Percentiles rank a stretch among this genome's conserved stretches.
Evolutionary conservation across 371 early-diverging fungal species (phyloP).

Genomic region (Lichtheimia hyalospora): DNA sequence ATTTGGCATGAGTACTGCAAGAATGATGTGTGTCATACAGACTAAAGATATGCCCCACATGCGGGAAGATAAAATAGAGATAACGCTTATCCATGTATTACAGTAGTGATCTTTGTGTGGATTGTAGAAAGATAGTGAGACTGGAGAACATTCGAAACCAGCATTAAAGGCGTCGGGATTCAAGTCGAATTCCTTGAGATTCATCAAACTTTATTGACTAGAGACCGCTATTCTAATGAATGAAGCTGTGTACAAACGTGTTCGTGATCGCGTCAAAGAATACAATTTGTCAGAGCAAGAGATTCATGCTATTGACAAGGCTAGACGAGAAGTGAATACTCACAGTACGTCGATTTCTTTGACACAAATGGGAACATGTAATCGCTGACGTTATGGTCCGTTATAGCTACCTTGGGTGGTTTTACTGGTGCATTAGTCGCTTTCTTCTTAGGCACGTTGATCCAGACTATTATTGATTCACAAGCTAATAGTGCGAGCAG

Average conservation of each 20-base stretch:
- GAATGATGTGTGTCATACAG: too few species aligned
- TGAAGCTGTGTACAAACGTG: slow-evolving; percentile 33
- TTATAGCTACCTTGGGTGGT: slow-evolving; percentile 38
- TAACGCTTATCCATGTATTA: too few species aligned
- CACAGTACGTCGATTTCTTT: slow-evolving; percentile 29
- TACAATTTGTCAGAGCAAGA: slow-evolving; percentile 44
- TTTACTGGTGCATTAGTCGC: slow-evolving; percentile 34
- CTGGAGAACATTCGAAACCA: too few species aligned
- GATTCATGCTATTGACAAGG: slow-evolving; percentile 39
- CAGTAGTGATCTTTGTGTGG: too few species aligned
- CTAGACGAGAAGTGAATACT: slow-evolving; percentile 33
- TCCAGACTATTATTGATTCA: background rate
- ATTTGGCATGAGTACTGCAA: too few species aligned
- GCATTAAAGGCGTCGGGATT: too few species aligned
- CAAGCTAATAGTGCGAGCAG: slow-evolving; percentile 8
- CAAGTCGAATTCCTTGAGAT: too few species aligned
- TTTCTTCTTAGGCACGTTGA: slow-evolving; percentile 25
- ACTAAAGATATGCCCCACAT: too few species aligned
- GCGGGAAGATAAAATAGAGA: too few species aligned
- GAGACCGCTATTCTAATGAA: slow-evolving; percentile 18
- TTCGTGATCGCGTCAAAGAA: slow-evolving; percentile 42
- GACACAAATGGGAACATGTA: background rate
- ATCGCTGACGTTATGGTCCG: background rate
- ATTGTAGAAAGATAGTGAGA: too few species aligned
- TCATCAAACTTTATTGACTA: too few species aligned